These are phyloP conservation scores for Discostella stelligeroides DNA, from an alignment of 108 stramenopile genomes.

Conservation along the genomic window DNA sequence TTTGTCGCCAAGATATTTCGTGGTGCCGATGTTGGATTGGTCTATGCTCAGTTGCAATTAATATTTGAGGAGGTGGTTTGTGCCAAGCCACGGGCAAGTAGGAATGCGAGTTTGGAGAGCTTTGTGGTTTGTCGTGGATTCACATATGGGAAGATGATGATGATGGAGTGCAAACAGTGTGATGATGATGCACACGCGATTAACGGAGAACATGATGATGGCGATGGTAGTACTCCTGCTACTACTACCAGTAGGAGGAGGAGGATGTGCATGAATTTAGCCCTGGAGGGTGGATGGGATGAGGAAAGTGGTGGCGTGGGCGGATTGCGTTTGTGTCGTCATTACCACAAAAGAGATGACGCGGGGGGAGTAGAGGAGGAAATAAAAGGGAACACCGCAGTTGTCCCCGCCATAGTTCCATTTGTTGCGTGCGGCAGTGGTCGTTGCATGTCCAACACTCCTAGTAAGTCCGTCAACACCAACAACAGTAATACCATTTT, in stretches of 20 bases:
- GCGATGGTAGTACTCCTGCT: too few species aligned
- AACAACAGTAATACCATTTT: constrained; percentile 39
- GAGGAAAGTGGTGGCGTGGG: constrained; percentile 40
- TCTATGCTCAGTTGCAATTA: constrained; percentile 90
- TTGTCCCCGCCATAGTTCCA: constrained; percentile 60
- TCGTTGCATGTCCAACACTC: constrained; percentile 43
- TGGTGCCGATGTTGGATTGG: constrained; percentile 86
- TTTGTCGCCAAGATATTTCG: constrained; percentile 99
- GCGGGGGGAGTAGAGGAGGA: constrained; percentile 7
- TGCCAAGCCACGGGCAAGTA: constrained; percentile 88
- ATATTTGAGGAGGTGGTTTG: constrained; percentile 84
- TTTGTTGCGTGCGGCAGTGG: constrained; percentile 81
- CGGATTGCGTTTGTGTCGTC: constrained; percentile 19
- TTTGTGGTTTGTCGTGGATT: constrained; percentile 94
- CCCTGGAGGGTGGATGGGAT: constrained; percentile 66
- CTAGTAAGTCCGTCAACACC: too few species aligned
- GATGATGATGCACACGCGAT: too few species aligned
- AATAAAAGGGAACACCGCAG: constrained; percentile 1
- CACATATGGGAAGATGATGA: constrained; percentile 30
- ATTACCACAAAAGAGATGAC: background rate
- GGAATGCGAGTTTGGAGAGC: constrained; percentile 87
- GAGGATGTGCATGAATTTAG: constrained; percentile 46
- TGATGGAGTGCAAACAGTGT: constrained; percentile 16
- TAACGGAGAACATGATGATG: too few species aligned
- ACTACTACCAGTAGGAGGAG: too few species aligned